These are phyloP conservation scores for Botryococcus braunii DNA, from an alignment of 163 green algal species.

Conservation along the genomic window DNA sequence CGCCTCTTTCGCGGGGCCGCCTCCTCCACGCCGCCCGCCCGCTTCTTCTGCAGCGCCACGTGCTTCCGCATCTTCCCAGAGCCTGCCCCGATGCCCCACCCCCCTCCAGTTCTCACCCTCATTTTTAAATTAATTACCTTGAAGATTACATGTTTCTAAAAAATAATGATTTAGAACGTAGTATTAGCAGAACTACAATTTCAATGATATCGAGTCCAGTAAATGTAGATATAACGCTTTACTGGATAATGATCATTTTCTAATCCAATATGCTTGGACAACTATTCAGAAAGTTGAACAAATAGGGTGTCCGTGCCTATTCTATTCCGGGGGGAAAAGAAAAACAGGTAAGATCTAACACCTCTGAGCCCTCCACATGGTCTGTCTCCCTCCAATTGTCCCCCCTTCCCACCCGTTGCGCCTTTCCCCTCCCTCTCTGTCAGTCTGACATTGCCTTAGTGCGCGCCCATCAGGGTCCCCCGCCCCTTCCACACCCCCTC, in stretches of 20 bases:
- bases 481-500: no score
- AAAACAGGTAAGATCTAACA: no score
- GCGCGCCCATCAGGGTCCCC: no score
- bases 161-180: not conserved
- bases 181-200: not conserved
- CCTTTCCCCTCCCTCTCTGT: no score
- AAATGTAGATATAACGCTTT: not conserved
- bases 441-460: no score
- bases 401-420: no score
- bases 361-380: no score
- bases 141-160: not conserved
- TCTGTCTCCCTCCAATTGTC: no score
- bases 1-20: slow-evolving; percentile 42
- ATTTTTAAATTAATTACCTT: not conserved
- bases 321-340: no score
- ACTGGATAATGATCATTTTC: not conserved
- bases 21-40: not conserved
- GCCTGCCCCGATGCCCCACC: not conserved
- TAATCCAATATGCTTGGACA: no score
- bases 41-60: not conserved
- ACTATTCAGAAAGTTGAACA: no score
- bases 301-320: no score
- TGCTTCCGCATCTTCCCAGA: not conserved
- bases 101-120: not conserved
- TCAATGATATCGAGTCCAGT: not conserved